Percentiles rank a stretch among this genome's conserved stretches.
These are phyloP conservation scores for Xylaria flabelliformis DNA, from an alignment of 495 filamentous ascomycete genomes.

Conservation along the genomic window DNA sequence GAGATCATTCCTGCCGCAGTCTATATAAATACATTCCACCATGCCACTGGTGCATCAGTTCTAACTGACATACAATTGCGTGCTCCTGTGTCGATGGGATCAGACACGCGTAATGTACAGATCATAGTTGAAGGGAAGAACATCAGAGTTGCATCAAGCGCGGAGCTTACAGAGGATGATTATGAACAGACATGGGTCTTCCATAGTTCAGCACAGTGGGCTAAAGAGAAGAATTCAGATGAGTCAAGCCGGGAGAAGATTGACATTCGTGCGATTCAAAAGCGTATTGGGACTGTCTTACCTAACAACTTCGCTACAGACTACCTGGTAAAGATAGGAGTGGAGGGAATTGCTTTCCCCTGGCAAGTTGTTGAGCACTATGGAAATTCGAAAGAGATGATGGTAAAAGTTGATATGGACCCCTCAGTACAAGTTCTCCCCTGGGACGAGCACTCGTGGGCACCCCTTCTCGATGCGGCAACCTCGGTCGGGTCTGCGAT, in stretches of 20 bases:
- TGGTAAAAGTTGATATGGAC: slow-evolving; percentile 46
- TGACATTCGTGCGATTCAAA: slow-evolving; percentile 30
- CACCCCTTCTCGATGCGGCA: slow-evolving; percentile 52
- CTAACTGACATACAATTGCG: slow-evolving; percentile 38
- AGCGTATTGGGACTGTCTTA: slow-evolving; percentile 29
- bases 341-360: slow-evolving; percentile 51
- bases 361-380: slow-evolving; percentile 51
- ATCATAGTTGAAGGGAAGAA: slow-evolving; percentile 36
- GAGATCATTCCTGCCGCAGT: slow-evolving; percentile 51
- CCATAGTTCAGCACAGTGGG: slow-evolving; percentile 42
- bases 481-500: slow-evolving; percentile 54
- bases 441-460: slow-evolving; percentile 51
- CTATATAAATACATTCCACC: slow-evolving; percentile 48
- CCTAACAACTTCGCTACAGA: slow-evolving; percentile 43
- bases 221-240: not conserved
- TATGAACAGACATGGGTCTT: slow-evolving; percentile 44
- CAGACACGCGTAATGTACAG: slow-evolving; percentile 43
- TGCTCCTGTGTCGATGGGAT: slow-evolving; percentile 46
- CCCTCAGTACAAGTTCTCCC: slow-evolving; percentile 23
- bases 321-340: slow-evolving; percentile 49
- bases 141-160: slow-evolving; percentile 39
- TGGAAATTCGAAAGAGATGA: slow-evolving; percentile 48
- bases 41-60: slow-evolving; percentile 37
- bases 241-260: not conserved
- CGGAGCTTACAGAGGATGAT: slow-evolving; percentile 27